Percentiles rank a stretch among this genome's conserved stretches.
Conservation (phyloP, 140 eudicot genomes). For the Bidens hawaiensis region DNA sequence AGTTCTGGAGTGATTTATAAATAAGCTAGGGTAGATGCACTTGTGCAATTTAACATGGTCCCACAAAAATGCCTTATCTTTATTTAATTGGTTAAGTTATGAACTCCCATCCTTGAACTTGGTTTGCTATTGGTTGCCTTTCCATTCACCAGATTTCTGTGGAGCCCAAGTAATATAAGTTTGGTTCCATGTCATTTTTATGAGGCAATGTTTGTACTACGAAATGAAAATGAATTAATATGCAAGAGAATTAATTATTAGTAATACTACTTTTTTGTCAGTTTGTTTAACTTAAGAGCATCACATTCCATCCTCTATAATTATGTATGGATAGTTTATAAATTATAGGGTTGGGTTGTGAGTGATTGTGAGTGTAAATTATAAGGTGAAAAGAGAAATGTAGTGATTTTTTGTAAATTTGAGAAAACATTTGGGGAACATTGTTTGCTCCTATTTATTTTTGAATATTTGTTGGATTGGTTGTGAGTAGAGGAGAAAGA, state of each 20-base stretch:
- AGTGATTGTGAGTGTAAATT: too few relatives aligned
- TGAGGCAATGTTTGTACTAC: too few relatives aligned
- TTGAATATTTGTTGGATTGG: too few relatives aligned
- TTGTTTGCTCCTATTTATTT: too few relatives aligned
- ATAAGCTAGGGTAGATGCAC: constrained; percentile 23
- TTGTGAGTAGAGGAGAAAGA: too few relatives aligned
- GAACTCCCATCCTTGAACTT: constrained; percentile 41
- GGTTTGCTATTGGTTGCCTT: constrained; percentile 50
- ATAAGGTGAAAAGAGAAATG: too few relatives aligned
- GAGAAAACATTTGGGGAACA: too few relatives aligned
- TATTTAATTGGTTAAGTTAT: constrained; percentile 44
- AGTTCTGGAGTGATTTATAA: constrained; percentile 19
- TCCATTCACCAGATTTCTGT: constrained; percentile 48
- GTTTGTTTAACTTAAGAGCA: background rate
- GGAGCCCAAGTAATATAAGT: constrained; percentile 20
- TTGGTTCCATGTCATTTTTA: constrained; percentile 12
- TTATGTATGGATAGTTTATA: too few relatives aligned
- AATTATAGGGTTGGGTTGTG: too few relatives aligned
- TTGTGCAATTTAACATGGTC: constrained; percentile 28
- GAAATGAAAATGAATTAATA: background rate
- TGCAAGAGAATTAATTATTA: background rate
- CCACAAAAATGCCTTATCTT: constrained; percentile 61
- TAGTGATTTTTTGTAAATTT: too few relatives aligned
- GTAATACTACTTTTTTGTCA: too few relatives aligned
- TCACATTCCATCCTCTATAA: too few relatives aligned